Evolutionary conservation across 2,329 filamentous ascomycete species (phyloP), one percentile per base, ranked within the genome.

Genomic region (Penicillium thymicola): DNA sequence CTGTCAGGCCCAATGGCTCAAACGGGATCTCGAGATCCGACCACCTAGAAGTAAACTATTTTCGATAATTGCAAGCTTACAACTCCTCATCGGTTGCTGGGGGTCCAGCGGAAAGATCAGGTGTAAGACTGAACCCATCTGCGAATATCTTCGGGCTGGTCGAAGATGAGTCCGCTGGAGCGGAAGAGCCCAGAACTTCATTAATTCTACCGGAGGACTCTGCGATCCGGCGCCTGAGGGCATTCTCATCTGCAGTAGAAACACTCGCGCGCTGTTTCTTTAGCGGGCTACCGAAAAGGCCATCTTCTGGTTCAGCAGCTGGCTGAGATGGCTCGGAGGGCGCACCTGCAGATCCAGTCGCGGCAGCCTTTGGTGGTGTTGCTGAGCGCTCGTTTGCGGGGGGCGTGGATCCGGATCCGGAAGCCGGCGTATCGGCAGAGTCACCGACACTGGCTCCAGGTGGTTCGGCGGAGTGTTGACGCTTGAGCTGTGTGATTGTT

Each of bases 401-500:
- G 14, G 71, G 73, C 4, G 75, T 74, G 4, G 69, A 71, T 41
- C 68, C 70, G 5, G 69, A 72, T 32, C 68, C 70, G n/a, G 75
- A 67, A 30, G 67, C 71, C 5, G 70, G 67, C 10, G 75, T 75
- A 50, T 69, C 76, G 21, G 72, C 70, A 36, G 74, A 67, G 25
- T 67, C 69, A 23, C 59, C 65, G 5, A 56, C 67, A 25, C 60
- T 77, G 51, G 70, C 71, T 16, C 80, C 70, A 30, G 75, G 59
- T 2, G 82, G 82, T 57, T 87, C 85, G 18, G 82, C 80, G 11
- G 85, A 87, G 67, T 86, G 85, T 66, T 86, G 83, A 51, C 85
- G 82, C 78, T 88, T 88, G 55, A 88, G 78, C 85, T 87, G 61
- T 59, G 44, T 27, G 36, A 51, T 52, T 37, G 46, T 60, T 58